Percentiles rank a stretch among this genome's conserved stretches.
phyloP scores from a whole-genome alignment of 768 basidiomycete species.

The Phaeotremella fagi region DNA sequence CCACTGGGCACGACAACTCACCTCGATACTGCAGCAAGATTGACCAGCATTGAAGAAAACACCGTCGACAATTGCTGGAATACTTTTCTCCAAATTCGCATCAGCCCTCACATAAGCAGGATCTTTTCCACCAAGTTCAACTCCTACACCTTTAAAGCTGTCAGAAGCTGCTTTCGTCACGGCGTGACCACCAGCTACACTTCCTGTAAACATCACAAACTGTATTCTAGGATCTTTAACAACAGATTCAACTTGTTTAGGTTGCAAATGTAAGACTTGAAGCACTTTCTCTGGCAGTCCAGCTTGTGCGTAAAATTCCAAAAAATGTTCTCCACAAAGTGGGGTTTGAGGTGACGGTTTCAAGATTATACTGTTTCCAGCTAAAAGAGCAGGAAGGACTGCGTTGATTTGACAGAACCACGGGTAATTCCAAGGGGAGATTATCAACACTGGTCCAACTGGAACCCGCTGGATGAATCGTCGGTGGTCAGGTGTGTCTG shows the following conservation, averaged over 20 bases:
- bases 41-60: slow-evolving; percentile 94
- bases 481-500: background rate
- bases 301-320: slow-evolving; percentile 60
- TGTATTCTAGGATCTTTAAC: slow-evolving; percentile 61
- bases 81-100: slow-evolving; percentile 74
- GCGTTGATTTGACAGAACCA: slow-evolving; percentile 84
- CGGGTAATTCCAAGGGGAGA: slow-evolving; percentile 88
- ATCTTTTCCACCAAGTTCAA: slow-evolving; percentile 95
- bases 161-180: slow-evolving; percentile 65
- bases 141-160: slow-evolving; percentile 77
- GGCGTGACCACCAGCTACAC: slow-evolving; percentile 65
- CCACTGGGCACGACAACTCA: background rate
- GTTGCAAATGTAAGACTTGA: slow-evolving; percentile 25
- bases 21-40: slow-evolving; percentile 83
- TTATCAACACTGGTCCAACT: slow-evolving; percentile 35
- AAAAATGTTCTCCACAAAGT: slow-evolving; percentile 71
- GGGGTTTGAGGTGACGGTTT: slow-evolving; percentile 96
- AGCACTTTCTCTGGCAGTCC: slow-evolving; percentile 69
- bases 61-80: slow-evolving; percentile 80
- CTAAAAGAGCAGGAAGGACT: slow-evolving; percentile 78
- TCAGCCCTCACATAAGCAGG: slow-evolving; percentile 86
- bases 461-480: slow-evolving; percentile 5
- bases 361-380: slow-evolving; percentile 77
- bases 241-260: slow-evolving; percentile 58
- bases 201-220: slow-evolving; percentile 88